phyloP scores from a whole-genome alignment of 164 flowering plant species.

The Tinospora cordifolia region DNA sequence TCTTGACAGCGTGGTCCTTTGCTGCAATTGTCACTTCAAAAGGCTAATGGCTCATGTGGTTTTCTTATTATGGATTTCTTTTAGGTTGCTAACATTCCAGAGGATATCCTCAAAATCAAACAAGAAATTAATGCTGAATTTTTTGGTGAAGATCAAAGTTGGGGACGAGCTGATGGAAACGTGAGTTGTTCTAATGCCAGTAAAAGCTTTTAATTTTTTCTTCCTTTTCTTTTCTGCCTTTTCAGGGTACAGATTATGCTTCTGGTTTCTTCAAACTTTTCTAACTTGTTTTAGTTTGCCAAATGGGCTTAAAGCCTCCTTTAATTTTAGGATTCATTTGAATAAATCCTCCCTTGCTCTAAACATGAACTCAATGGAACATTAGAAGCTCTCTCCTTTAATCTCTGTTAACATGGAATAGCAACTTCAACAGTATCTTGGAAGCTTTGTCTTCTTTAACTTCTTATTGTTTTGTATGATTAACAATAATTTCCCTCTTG shows the following conservation, averaged over 20 bases:
- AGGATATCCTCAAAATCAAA: slow-evolving; percentile 64
- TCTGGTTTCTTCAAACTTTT: no score
- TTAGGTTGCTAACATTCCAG: slow-evolving; percentile 45
- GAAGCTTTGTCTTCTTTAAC: background rate
- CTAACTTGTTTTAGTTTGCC: no score
- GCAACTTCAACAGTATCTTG: background rate
- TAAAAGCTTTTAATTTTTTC: background rate
- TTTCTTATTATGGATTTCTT: slow-evolving; percentile 3
- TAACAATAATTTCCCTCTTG: background rate
- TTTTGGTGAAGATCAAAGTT: slow-evolving; percentile 66
- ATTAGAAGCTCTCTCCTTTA: background rate
- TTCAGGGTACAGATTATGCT: no score
- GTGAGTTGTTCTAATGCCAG: slow-evolving; percentile 34
- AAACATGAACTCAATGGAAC: no score
- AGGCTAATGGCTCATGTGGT: background rate
- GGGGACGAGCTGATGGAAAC: slow-evolving; percentile 60
- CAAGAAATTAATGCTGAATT: slow-evolving; percentile 66
- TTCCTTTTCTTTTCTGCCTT: background rate
- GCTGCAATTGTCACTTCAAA: background rate
- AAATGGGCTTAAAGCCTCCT: background rate
- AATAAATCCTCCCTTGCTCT: background rate
- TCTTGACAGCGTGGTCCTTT: background rate
- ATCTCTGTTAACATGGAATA: background rate
- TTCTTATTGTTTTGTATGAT: background rate
- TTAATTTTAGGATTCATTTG: background rate